These are phyloP conservation scores for Carex scoparia DNA, from an alignment of 176 grass and related monocot species.

Conservation along the genomic window DNA sequence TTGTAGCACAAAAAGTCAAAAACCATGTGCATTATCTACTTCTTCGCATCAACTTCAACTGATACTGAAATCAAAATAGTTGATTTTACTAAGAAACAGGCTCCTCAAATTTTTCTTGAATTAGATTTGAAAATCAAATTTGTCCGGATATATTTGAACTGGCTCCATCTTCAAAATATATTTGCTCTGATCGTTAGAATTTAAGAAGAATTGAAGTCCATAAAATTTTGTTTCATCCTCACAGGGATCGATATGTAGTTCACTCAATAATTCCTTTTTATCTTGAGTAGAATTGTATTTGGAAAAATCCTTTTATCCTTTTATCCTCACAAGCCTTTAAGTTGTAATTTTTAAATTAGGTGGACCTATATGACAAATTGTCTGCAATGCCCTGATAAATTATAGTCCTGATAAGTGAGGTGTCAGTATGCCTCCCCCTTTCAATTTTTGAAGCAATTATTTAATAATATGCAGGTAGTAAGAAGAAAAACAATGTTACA, in stretches of 20 bases:
- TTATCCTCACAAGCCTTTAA: background rate
- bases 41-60: no score
- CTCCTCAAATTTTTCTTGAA: background rate
- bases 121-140: background rate
- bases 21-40: no score
- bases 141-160: background rate
- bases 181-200: background rate
- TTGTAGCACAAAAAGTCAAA: no score
- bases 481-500: constrained; percentile 7
- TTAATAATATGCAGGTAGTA: constrained; percentile 18
- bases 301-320: no score
- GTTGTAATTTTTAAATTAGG: background rate
- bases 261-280: no score
- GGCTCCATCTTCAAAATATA: background rate
- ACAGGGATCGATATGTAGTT: background rate
- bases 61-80: background rate
- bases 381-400: background rate
- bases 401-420: background rate
- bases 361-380: background rate
- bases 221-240: no score
- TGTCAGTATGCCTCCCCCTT: no score
- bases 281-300: no score
- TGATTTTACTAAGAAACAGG: background rate
- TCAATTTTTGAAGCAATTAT: background rate
- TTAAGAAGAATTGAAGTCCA: background rate